Evolutionary conservation across 768 basidiomycete species (phyloP), one percentile per base, ranked within the genome.

Genomic region (Rhodotorula babjevae): DNA sequence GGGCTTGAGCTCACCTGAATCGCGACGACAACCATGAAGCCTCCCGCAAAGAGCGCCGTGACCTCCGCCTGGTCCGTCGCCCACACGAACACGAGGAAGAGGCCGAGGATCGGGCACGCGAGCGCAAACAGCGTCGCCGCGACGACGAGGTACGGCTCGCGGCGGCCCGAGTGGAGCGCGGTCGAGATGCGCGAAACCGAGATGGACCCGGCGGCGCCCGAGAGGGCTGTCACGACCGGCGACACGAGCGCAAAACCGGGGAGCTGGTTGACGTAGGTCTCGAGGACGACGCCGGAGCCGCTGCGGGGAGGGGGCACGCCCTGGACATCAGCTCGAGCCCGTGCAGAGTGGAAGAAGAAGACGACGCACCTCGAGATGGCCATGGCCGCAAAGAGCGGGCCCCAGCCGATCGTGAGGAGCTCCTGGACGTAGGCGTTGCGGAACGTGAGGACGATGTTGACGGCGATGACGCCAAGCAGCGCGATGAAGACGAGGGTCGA

Each of bases 151-250:
- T 75, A 74, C 31, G 65, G 68, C 61, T 75, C 77, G 47, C 61
- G 9, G 5, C 56, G 40, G 18, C 60, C 52, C 2, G 87, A 84
- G 73, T 99, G 96, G 31, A 97, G 84, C 0, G 89, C 84, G 0
- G 96, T 98, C 2, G 93, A 95, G 10, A 96, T 84, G 15, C 96
- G 86, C 3, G 94, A 96, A 50, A 93, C 88, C 73, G 91, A 88
- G 77, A 98, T 92, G 23, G 92, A 88, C 7, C 94, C 94, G 7
- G 93, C 89, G 55, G 89, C 88, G 19, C 94, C 95, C 0, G 93
- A 90, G 23, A 99, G 82, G 62, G 93, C 92, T 46, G 90, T 91
- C 72, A 96, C 90, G 6, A 92, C 91, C 21, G 94, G 86, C 1
- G 91, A 89, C 23, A 99, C 84, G 1, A 97, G 81, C 0, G 90